Base-by-base conservation (phyloP, 176 grass and related monocot species). In the Rhipidocladum racemiflorum region DNA sequence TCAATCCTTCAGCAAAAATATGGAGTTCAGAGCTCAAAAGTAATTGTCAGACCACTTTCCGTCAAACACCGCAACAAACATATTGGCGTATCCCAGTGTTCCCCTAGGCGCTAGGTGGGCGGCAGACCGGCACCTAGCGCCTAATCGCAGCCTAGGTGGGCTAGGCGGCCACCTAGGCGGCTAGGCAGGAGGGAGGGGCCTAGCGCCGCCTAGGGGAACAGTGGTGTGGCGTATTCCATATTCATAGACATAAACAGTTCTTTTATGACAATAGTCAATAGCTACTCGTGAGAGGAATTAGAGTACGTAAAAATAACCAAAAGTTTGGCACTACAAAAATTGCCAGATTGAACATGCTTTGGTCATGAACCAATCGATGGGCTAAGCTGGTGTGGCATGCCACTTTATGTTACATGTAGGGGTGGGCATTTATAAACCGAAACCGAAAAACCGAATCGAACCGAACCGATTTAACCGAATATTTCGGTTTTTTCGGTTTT, bases 1-100 rank as follows among this genome's bases (percentile, higher is more conserved):
- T 23, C n/a, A 79, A 71, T 39, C 39, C n/a, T 79, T 78, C 54
- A 72, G 67, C 35, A 28, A 27, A 7, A 48, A 77, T 72, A 71
- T 21, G 25, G 9, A 53, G 12, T 44, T 34, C 20, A 71, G 65
- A 67, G 20, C 51, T 66, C 18, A 36, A 72, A 62, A 32, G 50
- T 61, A 38, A 67, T 77, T 23, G 49, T 25, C 39, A 63, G 25
- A 39, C 11, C 46, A 56, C 13, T 69, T 81, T 81, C 18, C 14
- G 50, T 20, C 15, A 45, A 36, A 89, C 42, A 70, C 34, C 65
- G 2, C 5, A 70, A 64, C 12, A 18, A 80, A 70, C 45, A 83
- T 51, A n/a, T 9, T 56, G 17, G 3, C 6, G 1, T 68, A 53
- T 59, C 38, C 68, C n/a, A n/a, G n/a, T n/a, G n/a, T n/a, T n/a